phyloP scores from a whole-genome alignment of 2,329 filamentous ascomycete genomes.

The Diplocarpon mali region DNA sequence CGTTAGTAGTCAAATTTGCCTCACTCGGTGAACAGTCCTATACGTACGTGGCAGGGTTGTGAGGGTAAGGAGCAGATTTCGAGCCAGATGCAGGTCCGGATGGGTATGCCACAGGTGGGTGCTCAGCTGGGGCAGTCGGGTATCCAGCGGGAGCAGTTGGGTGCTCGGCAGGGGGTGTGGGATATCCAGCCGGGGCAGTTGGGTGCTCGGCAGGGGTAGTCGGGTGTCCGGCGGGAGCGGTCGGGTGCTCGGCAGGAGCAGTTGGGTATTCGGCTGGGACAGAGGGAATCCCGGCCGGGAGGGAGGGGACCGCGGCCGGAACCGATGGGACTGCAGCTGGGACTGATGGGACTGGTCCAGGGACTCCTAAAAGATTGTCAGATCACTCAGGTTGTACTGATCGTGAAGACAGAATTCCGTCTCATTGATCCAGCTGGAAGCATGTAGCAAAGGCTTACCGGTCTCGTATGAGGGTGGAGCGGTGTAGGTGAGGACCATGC shows the following conservation, averaged over 20 bases:
- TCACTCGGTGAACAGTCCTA: too few relatives aligned
- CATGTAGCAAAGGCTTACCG: too few relatives aligned
- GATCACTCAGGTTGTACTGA: too few relatives aligned
- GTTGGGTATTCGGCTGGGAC: slow-evolving; percentile 7
- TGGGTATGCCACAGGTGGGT: neutral
- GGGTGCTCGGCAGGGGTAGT: neutral
- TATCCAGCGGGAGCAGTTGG: neutral
- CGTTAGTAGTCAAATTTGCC: neutral
- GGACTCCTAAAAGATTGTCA: too few relatives aligned
- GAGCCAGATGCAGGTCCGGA: neutral
- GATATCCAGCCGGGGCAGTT: neutral
- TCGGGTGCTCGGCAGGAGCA: slow-evolving; percentile 1
- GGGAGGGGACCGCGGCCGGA: neutral
- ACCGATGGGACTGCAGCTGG: neutral
- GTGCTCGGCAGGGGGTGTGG: neutral
- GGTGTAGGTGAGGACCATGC: slow-evolving; percentile 7
- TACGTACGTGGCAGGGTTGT: slow-evolving; percentile 2
- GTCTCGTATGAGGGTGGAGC: neutral
- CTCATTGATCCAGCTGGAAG: too few relatives aligned
- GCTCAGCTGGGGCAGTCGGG: neutral
- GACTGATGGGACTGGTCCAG: too few relatives aligned
- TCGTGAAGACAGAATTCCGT: too few relatives aligned
- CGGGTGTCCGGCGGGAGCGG: neutral
- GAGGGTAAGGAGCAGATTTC: slow-evolving; percentile 1
- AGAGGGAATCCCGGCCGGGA: neutral